Conservation (phyloP, 2,329 filamentous ascomycete species). For the Pestalotiopsis sp. region DNA sequence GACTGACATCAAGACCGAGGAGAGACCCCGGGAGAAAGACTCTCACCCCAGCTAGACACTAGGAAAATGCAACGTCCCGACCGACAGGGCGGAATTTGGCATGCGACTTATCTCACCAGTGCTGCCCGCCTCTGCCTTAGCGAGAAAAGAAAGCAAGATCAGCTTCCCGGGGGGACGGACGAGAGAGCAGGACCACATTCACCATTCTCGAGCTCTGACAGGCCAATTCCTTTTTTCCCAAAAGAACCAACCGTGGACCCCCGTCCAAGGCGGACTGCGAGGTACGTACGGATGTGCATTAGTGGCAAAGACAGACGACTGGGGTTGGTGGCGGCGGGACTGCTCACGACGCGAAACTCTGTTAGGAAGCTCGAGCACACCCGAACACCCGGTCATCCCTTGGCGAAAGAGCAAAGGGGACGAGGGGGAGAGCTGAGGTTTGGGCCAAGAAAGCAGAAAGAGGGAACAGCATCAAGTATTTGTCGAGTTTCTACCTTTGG, state of each 20-base stretch:
- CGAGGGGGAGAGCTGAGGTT: background rate
- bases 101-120: background rate
- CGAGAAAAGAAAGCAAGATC: background rate
- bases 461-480: background rate
- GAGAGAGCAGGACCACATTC: slow-evolving; percentile 23
- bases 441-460: background rate
- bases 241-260: background rate
- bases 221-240: slow-evolving; percentile 20
- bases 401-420: background rate
- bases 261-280: background rate
- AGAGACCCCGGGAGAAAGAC: background rate
- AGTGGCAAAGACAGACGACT: background rate
- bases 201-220: slow-evolving; percentile 24
- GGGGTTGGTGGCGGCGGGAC: background rate
- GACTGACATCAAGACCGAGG: slow-evolving; percentile 12
- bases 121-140: background rate
- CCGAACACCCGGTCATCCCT: background rate
- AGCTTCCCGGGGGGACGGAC: background rate
- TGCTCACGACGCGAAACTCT: background rate
- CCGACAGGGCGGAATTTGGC: slow-evolving; percentile 6
- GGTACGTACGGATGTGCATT: slow-evolving; percentile 1
- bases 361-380: slow-evolving; percentile 11
- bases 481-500: background rate
- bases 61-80: background rate
- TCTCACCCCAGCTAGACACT: background rate